Conservation (phyloP, 1,284 basidiomycete genomes). For the Leccinum huronense region DNA sequence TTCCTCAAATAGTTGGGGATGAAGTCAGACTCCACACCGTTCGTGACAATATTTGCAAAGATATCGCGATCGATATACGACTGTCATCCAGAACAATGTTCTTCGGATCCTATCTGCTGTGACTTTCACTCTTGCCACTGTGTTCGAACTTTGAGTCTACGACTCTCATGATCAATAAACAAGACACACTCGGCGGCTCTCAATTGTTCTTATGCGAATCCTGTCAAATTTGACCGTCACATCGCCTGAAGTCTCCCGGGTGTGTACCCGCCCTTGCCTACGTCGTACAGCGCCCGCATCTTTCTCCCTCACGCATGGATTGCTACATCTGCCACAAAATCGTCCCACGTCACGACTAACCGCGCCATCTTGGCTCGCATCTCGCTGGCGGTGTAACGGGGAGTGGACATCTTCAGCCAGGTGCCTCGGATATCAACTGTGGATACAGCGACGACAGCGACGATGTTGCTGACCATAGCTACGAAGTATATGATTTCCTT, state of each 20-base stretch:
- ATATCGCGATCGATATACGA: no score
- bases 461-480: background rate
- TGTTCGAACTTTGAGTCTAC: no score
- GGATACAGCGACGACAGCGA: background rate
- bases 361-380: constrained; percentile 19
- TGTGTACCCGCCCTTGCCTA: background rate
- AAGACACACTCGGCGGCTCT: background rate
- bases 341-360: constrained; percentile 16
- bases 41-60: no score
- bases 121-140: no score
- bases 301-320: constrained; percentile 10
- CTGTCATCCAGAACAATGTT: no score
- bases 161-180: no score
- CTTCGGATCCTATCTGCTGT: no score
- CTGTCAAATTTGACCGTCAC: background rate
- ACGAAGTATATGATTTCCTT: background rate
- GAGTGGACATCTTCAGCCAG: background rate
- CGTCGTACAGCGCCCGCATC: background rate
- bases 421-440: background rate
- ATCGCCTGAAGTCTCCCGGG: background rate
- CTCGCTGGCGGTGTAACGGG: background rate
- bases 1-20: no score
- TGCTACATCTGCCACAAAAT: constrained; percentile 20
- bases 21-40: no score
- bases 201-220: background rate